These are phyloP conservation scores for Schizothecium vesticola DNA, from an alignment of 495 filamentous ascomycete species.

Conservation along the genomic window DNA sequence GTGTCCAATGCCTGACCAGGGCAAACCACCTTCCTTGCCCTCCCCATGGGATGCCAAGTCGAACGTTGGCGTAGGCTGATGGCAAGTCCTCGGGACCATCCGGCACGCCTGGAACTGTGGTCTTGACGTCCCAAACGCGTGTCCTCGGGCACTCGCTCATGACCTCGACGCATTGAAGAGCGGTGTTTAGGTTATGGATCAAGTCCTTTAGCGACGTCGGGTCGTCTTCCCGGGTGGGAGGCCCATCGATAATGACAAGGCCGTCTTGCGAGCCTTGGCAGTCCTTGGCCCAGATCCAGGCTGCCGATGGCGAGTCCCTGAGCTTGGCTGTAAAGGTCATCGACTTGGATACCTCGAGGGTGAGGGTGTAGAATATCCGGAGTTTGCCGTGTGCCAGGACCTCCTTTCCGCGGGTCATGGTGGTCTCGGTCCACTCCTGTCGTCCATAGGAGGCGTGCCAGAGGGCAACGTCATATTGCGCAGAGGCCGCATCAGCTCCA, in stretches of 20 bases:
- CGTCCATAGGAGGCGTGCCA: slow-evolving; percentile 58
- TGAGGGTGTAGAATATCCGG: slow-evolving; percentile 20
- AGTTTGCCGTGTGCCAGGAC: neutral
- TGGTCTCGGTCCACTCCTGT: slow-evolving; percentile 45
- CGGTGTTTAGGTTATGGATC: slow-evolving; percentile 53
- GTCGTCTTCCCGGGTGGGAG: slow-evolving; percentile 12
- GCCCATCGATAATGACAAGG: slow-evolving; percentile 48
- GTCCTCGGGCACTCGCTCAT: slow-evolving; percentile 66
- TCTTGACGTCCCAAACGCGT: slow-evolving; percentile 62
- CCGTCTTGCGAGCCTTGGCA: slow-evolving; percentile 57
- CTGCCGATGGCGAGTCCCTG: slow-evolving; percentile 45
- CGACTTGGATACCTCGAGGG: slow-evolving; percentile 31
- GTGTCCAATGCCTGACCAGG: slow-evolving; percentile 68
- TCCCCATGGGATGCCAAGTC: slow-evolving; percentile 60
- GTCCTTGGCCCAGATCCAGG: slow-evolving; percentile 75
- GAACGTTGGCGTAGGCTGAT: slow-evolving; percentile 51
- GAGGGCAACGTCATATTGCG: slow-evolving; percentile 63
- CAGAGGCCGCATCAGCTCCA: slow-evolving; percentile 42
- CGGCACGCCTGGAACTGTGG: slow-evolving; percentile 47
- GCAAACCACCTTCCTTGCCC: slow-evolving; percentile 61
- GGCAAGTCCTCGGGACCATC: slow-evolving; percentile 32
- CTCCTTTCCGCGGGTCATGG: neutral
- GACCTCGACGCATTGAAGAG: slow-evolving; percentile 51
- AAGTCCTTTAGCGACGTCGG: slow-evolving; percentile 51
- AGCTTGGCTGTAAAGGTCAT: slow-evolving; percentile 74